phyloP scores from a whole-genome alignment of 2,329 filamentous ascomycete species.

The Sporothrix pseudoabietina region DNA sequence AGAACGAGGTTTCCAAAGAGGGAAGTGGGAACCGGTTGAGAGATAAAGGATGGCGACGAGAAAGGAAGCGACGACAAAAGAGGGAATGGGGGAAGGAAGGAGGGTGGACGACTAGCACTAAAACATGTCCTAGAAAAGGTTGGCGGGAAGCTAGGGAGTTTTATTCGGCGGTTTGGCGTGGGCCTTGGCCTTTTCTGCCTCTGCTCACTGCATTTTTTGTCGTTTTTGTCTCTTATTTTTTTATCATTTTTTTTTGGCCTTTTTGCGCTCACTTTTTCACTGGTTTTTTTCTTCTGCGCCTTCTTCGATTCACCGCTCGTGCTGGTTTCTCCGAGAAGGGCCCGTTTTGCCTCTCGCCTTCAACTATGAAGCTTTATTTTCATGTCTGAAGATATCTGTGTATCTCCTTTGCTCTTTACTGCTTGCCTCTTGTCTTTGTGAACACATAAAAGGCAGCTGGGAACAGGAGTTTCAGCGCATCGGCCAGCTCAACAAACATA shows the following conservation, averaged over 20 bases:
- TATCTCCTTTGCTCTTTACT: neutral
- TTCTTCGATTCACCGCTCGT: neutral
- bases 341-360: neutral
- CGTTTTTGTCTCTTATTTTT: neutral
- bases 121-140: conserved; percentile 27
- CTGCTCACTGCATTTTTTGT: conserved; percentile 6
- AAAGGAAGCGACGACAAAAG: conserved; percentile 15
- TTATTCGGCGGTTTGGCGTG: conserved; percentile 20
- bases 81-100: conserved; percentile 23
- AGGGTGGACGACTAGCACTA: conserved; percentile 17
- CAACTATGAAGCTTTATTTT: neutral
- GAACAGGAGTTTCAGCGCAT: neutral
- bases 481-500: neutral
- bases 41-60: conserved; percentile 17
- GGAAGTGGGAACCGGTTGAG: conserved; percentile 16
- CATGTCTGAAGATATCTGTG: neutral
- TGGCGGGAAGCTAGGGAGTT: conserved; percentile 28
- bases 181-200: neutral
- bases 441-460: neutral
- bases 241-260: neutral
- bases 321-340: neutral
- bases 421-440: neutral
- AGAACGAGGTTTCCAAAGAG: neutral
- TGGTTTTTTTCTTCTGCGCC: neutral
- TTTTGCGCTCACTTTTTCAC: neutral